Evolutionary conservation across 805 yeast species (phyloP), one percentile per base, ranked within the genome.

Genomic region (Saccharomycopsis synnaedendra): DNA sequence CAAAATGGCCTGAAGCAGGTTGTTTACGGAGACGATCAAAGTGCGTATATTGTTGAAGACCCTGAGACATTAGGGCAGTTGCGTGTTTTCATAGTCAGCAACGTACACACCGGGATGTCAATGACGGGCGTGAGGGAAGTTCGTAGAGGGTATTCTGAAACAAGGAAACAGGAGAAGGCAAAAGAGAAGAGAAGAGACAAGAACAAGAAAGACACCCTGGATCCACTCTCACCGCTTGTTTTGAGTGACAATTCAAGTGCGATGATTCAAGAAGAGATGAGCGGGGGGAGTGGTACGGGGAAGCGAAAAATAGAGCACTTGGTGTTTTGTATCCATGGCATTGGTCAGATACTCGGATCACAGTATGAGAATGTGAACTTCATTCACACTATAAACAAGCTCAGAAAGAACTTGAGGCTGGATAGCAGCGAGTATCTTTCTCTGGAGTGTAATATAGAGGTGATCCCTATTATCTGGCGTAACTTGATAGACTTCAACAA

Each of bases 381-480:
- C 66, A 80, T 87, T 5, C 95, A 88, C 59, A 88, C 88, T 36
- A 76, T 87, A 34, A 85, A 83, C 56, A 70, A 74, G 33, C 62
- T 89, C 53, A 65, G 88, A 50, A 66, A 70, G 45, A 73, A 79
- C 42, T 67, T 84, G 68, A 79, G 74, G 54, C 63, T 67, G 36
- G 65, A 70, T 51, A 68, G 70, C 54, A 61, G 68, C 27, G 78
- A 75, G 54, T 52, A 65, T 47, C 53, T 70, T n/a, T 69, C 70
- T 43, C 69, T 72, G 60, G 58, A 60, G 5, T 78, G 81, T 55
- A 71, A 76, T 36, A 72, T 85, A 32, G 97, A 90, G 63, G 87
- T 87, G 0, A 67, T 90, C 10, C 98, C 98, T 0, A 83, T 90
- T 6, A 72, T 90, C 4, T 90, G 98, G 98, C 72, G 98, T 54